These are phyloP conservation scores for Suhomyces emberorum DNA, from an alignment of 805 yeast genomes.

Conservation along the genomic window DNA sequence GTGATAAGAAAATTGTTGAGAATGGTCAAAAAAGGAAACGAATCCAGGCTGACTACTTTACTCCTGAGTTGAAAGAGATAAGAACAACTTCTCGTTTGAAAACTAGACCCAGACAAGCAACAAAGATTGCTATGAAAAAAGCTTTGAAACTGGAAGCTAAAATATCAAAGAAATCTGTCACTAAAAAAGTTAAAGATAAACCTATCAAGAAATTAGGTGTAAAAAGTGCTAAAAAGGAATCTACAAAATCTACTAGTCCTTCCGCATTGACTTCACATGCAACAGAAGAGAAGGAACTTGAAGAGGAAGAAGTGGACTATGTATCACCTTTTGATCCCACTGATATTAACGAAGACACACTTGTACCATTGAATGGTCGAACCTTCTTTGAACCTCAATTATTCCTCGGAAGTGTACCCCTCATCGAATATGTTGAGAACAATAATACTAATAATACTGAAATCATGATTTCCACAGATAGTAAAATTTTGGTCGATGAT, in stretches of 20 bases:
- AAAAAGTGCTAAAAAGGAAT: neutral
- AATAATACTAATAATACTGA: neutral
- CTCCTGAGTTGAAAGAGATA: constrained; percentile 21
- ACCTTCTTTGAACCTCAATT: constrained; percentile 16
- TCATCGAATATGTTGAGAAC: constrained; percentile 14
- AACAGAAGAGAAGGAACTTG: constrained; percentile 7
- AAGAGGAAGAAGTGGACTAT: constrained; percentile 24
- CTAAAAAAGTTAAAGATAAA: constrained; percentile 3
- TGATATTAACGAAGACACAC: constrained; percentile 31
- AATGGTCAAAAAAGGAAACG: constrained; percentile 34
- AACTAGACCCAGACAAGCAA: constrained; percentile 11
- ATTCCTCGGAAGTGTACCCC: constrained; percentile 16
- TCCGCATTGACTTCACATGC: constrained; percentile 1
- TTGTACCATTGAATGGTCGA: constrained; percentile 16
- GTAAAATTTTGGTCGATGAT: constrained; percentile 24
- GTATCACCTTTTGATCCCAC: constrained; percentile 41
- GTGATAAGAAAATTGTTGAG: constrained; percentile 30
- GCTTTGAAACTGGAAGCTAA: constrained; percentile 7
- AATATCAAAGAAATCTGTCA: constrained; percentile 1
- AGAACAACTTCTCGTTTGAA: constrained; percentile 8
- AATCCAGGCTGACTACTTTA: constrained; percentile 22
- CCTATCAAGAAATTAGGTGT: constrained; percentile 1
- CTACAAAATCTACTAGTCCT: neutral
- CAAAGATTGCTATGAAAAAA: constrained; percentile 9
- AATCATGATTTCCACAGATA: neutral